A percentile compares a stretch with the other conserved stretches of the same genome.
Evolutionary conservation across 108 stramenopile genomes (phyloP).

Genomic region (Aurantiochytrium sp.): DNA sequence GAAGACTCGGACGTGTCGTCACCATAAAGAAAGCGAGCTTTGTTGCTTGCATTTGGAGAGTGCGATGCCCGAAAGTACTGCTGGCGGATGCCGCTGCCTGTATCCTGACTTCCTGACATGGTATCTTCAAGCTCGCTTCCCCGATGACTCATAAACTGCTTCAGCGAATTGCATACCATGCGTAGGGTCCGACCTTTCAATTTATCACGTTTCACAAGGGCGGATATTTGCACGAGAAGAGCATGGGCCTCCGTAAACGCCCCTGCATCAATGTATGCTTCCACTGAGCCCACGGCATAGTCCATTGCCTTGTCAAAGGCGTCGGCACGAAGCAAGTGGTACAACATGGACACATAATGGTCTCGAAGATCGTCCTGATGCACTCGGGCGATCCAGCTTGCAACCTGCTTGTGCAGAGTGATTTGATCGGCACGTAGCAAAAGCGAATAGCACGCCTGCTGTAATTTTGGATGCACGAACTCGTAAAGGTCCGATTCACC

Average conservation of each 20-base stretch:
- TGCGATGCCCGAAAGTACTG: too few species aligned
- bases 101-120: neutral
- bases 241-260: neutral
- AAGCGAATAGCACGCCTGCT: neutral
- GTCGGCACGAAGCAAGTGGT: neutral
- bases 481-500: neutral
- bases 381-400: neutral
- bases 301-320: neutral
- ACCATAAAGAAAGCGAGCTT: too few species aligned
- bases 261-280: neutral
- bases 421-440: neutral
- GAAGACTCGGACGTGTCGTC: too few species aligned
- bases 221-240: neutral
- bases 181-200: neutral
- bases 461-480: neutral
- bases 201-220: neutral
- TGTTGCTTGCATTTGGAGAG: too few species aligned
- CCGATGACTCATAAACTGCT: neutral
- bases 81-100: too few species aligned
- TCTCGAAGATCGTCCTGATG: neutral
- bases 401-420: neutral
- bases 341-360: neutral
- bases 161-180: neutral
- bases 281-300: neutral
- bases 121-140: neutral